Evolutionary conservation across 1,284 basidiomycete species (phyloP), one percentile per base, ranked within the genome.

Genomic region (Ganoderma boninense): DNA sequence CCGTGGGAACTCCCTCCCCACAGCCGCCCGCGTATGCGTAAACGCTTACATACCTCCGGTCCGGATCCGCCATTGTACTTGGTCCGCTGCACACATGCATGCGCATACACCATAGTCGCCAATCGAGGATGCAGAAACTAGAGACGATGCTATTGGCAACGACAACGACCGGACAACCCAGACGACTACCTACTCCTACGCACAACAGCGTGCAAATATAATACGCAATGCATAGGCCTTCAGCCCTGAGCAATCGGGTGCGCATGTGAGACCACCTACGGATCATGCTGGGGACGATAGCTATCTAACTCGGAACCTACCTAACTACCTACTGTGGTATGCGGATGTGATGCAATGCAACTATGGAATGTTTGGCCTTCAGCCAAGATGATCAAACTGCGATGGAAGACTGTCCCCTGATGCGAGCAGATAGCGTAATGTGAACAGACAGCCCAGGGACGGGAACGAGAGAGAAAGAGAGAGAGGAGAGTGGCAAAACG

Each of bases 181-280:
- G 7, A 60, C 56, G 49, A 64, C 49, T 42, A 38, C n/a, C 68
- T 69, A 69, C 65, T 69, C 68, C 68, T 77, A 77, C 75, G 76
- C 74, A 76, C 77, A 74, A 76, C 73, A 61, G 72, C 74, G 75
- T 75, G 75, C 73, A 76, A 76, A 76, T 73, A 75, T 77, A 76
- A 77, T 77, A 79, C 78, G 77, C 77, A 73, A 77, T 77, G 79
- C 76, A 77, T 78, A 73, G 74, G 76, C 77, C 78, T 78, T 79
- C 68, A 79, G 78, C 78, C 74, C 72, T 64, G 69, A 63, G 70
- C 65, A 63, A 59, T 64, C 64, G 38, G 44, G 44, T 26, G 35
- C 60, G 60, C 60, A 26, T 62, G 49, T n/a, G 63, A 46, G 23
- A 62, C 18, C 64, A 60, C 40, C 63, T 54, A 44, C 38, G 46